phyloP scores from a whole-genome alignment of 768 basidiomycete species.

The Russula compacta region DNA sequence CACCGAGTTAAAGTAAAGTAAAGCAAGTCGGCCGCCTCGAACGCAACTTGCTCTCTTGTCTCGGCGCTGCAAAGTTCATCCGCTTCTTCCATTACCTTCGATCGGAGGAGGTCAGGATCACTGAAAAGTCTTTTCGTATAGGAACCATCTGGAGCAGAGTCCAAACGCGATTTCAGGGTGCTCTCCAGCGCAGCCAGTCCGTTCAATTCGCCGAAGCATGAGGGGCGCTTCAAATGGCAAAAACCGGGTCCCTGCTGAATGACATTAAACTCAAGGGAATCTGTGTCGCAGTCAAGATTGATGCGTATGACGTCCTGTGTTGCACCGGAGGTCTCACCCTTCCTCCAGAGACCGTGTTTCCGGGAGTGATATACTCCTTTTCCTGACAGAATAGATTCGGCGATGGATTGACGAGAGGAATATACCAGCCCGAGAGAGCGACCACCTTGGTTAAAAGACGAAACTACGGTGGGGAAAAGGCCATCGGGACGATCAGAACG shows the following conservation, averaged over 20 bases:
- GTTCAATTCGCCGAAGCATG: conserved; percentile 80
- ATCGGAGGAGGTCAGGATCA: conserved; percentile 69
- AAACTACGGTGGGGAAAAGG: conserved; percentile 87
- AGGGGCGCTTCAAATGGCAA: conserved; percentile 80
- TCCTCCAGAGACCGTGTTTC: conserved; percentile 92
- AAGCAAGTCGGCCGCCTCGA: conserved; percentile 90
- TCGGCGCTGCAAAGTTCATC: conserved; percentile 87
- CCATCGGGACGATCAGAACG: conserved; percentile 85
- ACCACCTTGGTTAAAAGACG: conserved; percentile 55
- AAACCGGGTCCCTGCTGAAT: conserved; percentile 87
- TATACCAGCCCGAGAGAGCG: conserved; percentile 89
- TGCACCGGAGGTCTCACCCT: conserved; percentile 93
- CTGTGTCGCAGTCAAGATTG: conserved; percentile 83
- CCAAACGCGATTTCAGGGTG: conserved; percentile 63
- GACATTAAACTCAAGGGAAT: conserved; percentile 86
- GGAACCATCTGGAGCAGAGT: conserved; percentile 77
- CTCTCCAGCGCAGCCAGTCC: conserved; percentile 77
- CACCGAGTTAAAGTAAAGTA: conserved; percentile 90
- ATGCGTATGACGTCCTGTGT: conserved; percentile 83
- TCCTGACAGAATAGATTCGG: conserved; percentile 78
- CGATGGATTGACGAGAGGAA: conserved; percentile 79
- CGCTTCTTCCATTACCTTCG: conserved; percentile 98
- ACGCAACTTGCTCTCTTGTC: conserved; percentile 74
- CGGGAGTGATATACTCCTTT: conserved; percentile 95
- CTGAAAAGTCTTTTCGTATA: conserved; percentile 86